Percentiles rank a stretch among this genome's conserved stretches.
Conservation (phyloP, 192 early-diverging fungal species). For the Coemansia sp. region DNA sequence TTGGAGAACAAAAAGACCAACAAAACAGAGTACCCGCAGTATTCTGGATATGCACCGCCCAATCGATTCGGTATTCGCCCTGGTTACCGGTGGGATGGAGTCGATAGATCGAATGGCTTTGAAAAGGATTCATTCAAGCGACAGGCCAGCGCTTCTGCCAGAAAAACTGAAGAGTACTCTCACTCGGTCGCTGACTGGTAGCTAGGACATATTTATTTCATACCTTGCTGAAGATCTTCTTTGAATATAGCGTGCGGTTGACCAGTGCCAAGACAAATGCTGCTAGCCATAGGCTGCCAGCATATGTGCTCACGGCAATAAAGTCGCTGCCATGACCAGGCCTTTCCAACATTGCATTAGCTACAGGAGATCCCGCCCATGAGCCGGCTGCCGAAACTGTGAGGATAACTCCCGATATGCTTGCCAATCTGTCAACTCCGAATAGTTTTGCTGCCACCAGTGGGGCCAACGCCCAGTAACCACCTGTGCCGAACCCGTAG, state of each 20-base stretch:
- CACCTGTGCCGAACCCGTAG: slow-evolving; percentile 42
- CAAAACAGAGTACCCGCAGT: slow-evolving; percentile 37
- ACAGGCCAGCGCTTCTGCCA: slow-evolving; percentile 27
- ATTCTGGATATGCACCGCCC: slow-evolving; percentile 61
- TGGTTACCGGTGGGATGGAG: slow-evolving; percentile 80
- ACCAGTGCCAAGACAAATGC: slow-evolving; percentile 22
- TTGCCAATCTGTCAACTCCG: slow-evolving; percentile 39
- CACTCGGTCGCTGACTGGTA: slow-evolving; percentile 50
- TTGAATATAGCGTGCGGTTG: slow-evolving; percentile 36
- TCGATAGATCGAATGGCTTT: slow-evolving; percentile 79
- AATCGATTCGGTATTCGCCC: slow-evolving; percentile 75
- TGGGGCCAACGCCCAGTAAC: slow-evolving; percentile 49
- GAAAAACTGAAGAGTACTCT: slow-evolving; percentile 27
- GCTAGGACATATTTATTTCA: not conserved
- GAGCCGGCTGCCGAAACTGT: slow-evolving; percentile 37
- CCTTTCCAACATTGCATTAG: slow-evolving; percentile 27
- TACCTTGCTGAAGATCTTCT: slow-evolving; percentile 11
- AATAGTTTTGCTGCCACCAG: slow-evolving; percentile 47
- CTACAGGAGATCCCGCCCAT: slow-evolving; percentile 42
- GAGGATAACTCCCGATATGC: slow-evolving; percentile 42
- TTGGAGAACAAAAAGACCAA: slow-evolving; percentile 42
- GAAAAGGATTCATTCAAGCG: slow-evolving; percentile 58
- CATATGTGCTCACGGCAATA: slow-evolving; percentile 36
- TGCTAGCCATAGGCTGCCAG: slow-evolving; percentile 37
- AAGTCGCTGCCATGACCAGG: slow-evolving; percentile 31